Percentiles rank a stretch among this genome's conserved stretches.
These are phyloP conservation scores for Linnemannia schmuckeri DNA, from an alignment of 192 early-diverging fungal genomes.

Conservation along the genomic window DNA sequence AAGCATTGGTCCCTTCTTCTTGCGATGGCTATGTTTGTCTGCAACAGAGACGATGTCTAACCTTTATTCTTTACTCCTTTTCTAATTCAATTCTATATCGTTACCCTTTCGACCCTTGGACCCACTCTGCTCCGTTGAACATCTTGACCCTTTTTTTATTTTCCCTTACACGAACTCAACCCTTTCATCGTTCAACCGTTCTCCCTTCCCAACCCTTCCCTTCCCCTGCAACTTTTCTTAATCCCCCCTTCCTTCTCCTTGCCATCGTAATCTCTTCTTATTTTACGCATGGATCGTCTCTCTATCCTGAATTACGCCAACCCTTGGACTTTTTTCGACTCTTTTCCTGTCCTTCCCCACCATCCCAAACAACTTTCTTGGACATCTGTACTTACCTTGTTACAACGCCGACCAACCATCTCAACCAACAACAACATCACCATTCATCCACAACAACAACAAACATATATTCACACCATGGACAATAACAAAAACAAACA, in stretches of 20 bases:
- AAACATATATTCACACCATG: neutral
- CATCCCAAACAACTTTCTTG: slow-evolving; percentile 4
- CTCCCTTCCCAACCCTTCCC: neutral
- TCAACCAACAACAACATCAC: neutral
- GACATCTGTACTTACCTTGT: neutral
- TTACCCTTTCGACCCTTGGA: neutral
- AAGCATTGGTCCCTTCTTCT: neutral
- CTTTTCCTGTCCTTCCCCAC: neutral
- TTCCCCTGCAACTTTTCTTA: neutral
- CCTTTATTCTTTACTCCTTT: neutral
- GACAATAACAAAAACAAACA: neutral
- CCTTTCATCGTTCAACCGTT: neutral
- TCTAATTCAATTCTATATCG: neutral
- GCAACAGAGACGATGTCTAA: neutral
- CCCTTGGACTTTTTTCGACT: neutral
- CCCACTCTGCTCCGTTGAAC: neutral
- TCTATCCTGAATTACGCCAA: slow-evolving; percentile 1
- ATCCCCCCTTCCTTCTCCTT: neutral
- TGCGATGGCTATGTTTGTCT: neutral
- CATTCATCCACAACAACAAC: neutral
- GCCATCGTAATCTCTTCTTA: neutral
- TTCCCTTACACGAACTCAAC: neutral
- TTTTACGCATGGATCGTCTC: slow-evolving; percentile 10
- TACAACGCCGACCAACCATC: neutral
- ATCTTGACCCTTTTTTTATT: neutral